Evolutionary conservation across 371 early-diverging fungal species (phyloP).

Genomic region (Batkoa obscura): DNA sequence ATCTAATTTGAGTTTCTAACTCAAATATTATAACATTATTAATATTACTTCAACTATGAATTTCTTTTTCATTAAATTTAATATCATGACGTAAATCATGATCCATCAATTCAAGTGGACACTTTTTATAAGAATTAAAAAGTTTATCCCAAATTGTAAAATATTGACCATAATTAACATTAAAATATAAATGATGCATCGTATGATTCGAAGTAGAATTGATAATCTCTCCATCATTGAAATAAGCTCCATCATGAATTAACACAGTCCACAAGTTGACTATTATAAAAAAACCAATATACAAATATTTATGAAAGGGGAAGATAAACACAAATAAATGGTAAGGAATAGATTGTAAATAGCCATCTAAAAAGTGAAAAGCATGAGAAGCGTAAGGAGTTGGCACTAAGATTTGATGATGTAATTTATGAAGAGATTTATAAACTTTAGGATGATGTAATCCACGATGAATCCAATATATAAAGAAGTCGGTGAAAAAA

Average conservation of each 20-base stretch:
- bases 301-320: constrained; percentile 78
- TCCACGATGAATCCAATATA: constrained; percentile 87
- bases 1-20: too few relatives aligned
- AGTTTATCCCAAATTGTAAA: constrained; percentile 72
- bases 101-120: constrained; percentile 45
- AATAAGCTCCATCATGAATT: constrained; percentile 73
- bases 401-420: constrained; percentile 38
- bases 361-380: constrained; percentile 88
- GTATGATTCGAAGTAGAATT: constrained; percentile 90
- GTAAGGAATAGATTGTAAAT: constrained; percentile 83
- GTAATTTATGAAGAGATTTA: constrained; percentile 69
- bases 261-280: constrained; percentile 90
- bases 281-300: constrained; percentile 61
- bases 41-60: too few relatives aligned
- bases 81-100: constrained; percentile 28
- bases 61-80: too few relatives aligned
- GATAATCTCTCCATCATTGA: constrained; percentile 10
- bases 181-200: constrained; percentile 93
- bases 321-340: constrained; percentile 72
- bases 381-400: constrained; percentile 93
- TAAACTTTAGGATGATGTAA: constrained; percentile 76
- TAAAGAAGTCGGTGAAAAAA: constrained; percentile 76
- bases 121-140: constrained; percentile 49
- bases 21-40: too few relatives aligned
- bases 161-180: constrained; percentile 96